phyloP scores from a whole-genome alignment of 225 moss, liverwort and hornwort genomes.

The Marchantia paleacea region DNA sequence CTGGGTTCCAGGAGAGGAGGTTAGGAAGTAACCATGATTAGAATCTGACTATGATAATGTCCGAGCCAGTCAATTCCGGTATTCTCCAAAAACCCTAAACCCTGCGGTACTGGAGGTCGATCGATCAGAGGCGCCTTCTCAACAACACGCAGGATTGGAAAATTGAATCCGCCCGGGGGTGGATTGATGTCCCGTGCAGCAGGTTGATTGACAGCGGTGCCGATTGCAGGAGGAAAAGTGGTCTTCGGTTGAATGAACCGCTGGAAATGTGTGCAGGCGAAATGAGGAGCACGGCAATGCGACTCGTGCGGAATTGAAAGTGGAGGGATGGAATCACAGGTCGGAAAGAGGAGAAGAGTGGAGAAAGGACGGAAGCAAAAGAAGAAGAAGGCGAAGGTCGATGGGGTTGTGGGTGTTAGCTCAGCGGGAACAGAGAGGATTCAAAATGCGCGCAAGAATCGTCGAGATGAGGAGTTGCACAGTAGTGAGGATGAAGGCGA shows the following conservation, averaged over 20 bases:
- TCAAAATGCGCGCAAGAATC: slow-evolving; percentile 24
- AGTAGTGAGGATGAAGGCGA: slow-evolving; percentile 62
- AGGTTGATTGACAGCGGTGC: background rate
- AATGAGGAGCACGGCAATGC: slow-evolving; percentile 13
- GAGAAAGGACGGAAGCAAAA: slow-evolving; percentile 30
- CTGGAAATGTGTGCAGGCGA: background rate
- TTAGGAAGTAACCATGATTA: background rate
- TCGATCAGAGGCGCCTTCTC: background rate
- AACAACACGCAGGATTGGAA: background rate
- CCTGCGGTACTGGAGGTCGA: background rate
- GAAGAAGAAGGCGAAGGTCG: slow-evolving; percentile 14
- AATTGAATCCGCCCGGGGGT: background rate
- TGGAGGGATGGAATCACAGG: slow-evolving; percentile 33
- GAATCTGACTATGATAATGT: background rate
- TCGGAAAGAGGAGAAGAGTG: slow-evolving; percentile 31
- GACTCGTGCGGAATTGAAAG: background rate
- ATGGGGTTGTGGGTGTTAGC: slow-evolving; percentile 3
- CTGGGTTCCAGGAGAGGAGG: background rate
- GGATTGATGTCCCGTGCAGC: background rate
- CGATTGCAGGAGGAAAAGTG: background rate
- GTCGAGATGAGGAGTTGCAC: slow-evolving; percentile 68
- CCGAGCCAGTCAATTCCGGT: background rate
- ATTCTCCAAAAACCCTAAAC: slow-evolving; percentile 12
- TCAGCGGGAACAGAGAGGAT: slow-evolving; percentile 8
- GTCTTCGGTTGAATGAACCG: background rate